Percentiles rank a stretch among this genome's conserved stretches.
Conservation (phyloP, 1,139 yeast species). For the Debaryomycetaceae sp. region DNA sequence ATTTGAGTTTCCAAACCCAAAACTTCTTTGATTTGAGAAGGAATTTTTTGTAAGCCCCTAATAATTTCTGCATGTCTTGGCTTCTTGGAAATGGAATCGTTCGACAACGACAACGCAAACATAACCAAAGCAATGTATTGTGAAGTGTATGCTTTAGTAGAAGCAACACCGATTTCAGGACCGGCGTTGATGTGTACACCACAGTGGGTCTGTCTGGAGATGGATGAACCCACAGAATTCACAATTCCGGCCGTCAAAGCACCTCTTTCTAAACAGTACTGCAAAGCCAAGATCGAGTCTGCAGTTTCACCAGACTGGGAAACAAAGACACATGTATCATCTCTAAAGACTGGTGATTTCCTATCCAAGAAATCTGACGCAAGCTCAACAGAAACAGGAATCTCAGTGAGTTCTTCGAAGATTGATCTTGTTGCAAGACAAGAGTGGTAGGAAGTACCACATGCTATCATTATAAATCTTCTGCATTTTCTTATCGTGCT, state of each 20-base stretch:
- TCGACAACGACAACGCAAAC: slow-evolving; percentile 92
- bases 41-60: slow-evolving; percentile 78
- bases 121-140: slow-evolving; percentile 96
- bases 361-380: slow-evolving; percentile 98
- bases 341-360: slow-evolving; percentile 93
- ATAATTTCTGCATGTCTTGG: slow-evolving; percentile 83
- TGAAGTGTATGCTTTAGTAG: slow-evolving; percentile 99
- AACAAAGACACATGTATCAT: slow-evolving; percentile 95
- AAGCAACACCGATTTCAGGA: slow-evolving; percentile 99
- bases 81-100: slow-evolving; percentile 76
- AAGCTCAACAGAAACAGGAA: slow-evolving; percentile 92
- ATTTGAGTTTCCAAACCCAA: slow-evolving; percentile 70
- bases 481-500: slow-evolving; percentile 92
- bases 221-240: slow-evolving; percentile 87
- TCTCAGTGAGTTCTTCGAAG: slow-evolving; percentile 94
- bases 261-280: slow-evolving; percentile 94
- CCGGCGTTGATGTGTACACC: slow-evolving; percentile 99
- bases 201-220: slow-evolving; percentile 95
- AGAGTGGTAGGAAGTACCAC: slow-evolving; percentile 98
- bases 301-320: slow-evolving; percentile 99
- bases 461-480: slow-evolving; percentile 96
- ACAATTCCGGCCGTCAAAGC: slow-evolving; percentile 97
- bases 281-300: slow-evolving; percentile 94
- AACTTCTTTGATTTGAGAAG: slow-evolving; percentile 79
- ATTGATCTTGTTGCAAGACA: slow-evolving; percentile 96